Evolutionary conservation across 2,329 filamentous ascomycete genomes (phyloP), one percentile per base, ranked within the genome.

Genomic region (Alternaria gaisen): DNA sequence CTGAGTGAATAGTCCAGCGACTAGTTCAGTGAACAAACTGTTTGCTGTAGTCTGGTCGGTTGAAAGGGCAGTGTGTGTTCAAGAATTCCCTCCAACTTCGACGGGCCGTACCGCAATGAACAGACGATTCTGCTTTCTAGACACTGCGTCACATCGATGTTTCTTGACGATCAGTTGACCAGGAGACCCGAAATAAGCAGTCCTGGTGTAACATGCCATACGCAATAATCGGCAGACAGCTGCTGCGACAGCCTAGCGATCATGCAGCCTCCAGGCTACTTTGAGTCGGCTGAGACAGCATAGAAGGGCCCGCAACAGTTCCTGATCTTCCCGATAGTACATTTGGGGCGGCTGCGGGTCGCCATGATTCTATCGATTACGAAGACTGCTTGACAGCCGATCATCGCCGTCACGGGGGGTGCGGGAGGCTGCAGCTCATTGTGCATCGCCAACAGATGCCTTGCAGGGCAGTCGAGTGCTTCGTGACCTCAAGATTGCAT

Each of bases 361-460:
- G 74, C 72, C 73, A 77, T 73, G 67, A 72, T 61, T 67, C 61
- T 69, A 56, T 68, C 58, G 62, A 67, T 63, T 60, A 56, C 63
- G 72, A 60, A 56, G 57, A 67, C 48, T 74, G 63, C 65, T 76
- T 73, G 71, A 70, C 69, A 60, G 67, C 66, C 66, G 63, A 61
- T 57, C 65, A 67, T 72, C 48, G 63, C 63, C 64, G 68, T 77
- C 72, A 76, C 70, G 73, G 71, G 69, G 63, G 68, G 55, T 50
- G 61, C 75, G 75, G 75, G 75, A 78, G 75, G 75, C 75, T 77
- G 76, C 76, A 78, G 66, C 56, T 54, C 62, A 55, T 67, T 72
- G 72, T 72, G 63, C 56, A 69, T 71, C 70, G 59, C 72, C 61
- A 71, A 58, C 68, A 68, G 68, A 71, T 65, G 70, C 67, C 60